These are phyloP conservation scores for Rubroboletus pulcherrimus DNA, from an alignment of 768 basidiomycete species.

Conservation along the genomic window DNA sequence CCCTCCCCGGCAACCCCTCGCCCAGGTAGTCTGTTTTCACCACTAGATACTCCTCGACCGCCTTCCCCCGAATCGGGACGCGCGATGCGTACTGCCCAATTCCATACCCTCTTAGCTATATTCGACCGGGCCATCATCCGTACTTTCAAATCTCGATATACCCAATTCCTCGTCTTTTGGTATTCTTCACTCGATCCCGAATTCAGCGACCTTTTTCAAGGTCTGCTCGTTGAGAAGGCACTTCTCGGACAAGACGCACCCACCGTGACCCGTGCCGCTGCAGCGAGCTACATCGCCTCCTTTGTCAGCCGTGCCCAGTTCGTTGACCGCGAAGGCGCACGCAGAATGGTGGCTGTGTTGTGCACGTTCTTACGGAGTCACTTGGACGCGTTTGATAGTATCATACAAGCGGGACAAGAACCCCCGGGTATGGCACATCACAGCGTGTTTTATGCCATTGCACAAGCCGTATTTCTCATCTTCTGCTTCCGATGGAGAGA, in stretches of 20 bases:
- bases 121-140: constrained; percentile 92
- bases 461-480: constrained; percentile 90
- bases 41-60: constrained; percentile 23
- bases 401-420: constrained; percentile 36
- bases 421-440: constrained; percentile 40
- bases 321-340: constrained; percentile 70
- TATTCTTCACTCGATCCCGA: constrained; percentile 85
- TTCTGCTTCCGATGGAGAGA: constrained; percentile 99
- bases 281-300: constrained; percentile 89
- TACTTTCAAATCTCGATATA: constrained; percentile 96
- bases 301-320: constrained; percentile 89
- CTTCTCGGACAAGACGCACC: constrained; percentile 59
- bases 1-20: constrained; percentile 4
- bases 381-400: constrained; percentile 64
- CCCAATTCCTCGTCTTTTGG: constrained; percentile 96
- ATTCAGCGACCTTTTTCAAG: constrained; percentile 90
- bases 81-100: constrained; percentile 55
- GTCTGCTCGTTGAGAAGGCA: constrained; percentile 89
- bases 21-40: constrained; percentile 9
- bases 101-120: constrained; percentile 84
- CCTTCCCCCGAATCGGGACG: constrained; percentile 34
- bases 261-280: constrained; percentile 82
- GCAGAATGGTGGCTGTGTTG: constrained; percentile 75
- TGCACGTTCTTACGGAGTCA: constrained; percentile 80
- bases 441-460: constrained; percentile 86